A percentile compares a stretch with the other conserved stretches of the same genome.
phyloP scores from a whole-genome alignment of 148 eudicot species.

The Mesembryanthemum crystallinum region DNA sequence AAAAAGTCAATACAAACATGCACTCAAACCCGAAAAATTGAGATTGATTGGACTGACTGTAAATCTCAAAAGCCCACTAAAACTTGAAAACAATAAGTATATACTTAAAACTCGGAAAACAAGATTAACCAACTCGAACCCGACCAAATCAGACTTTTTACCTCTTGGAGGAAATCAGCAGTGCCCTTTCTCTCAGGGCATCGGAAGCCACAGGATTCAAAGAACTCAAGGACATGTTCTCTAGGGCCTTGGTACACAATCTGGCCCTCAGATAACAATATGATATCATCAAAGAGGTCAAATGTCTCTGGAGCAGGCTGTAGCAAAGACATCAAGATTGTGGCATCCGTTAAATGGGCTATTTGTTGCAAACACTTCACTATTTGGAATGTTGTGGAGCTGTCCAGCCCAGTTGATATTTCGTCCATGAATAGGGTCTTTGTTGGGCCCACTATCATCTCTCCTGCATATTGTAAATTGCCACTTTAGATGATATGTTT shows the following conservation, averaged over 20 bases:
- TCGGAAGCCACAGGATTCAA: constrained; percentile 68
- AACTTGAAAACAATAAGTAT: too few relatives aligned
- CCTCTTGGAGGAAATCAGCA: constrained; percentile 94
- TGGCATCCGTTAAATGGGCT: constrained; percentile 67
- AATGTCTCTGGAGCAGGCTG: constrained; percentile 93
- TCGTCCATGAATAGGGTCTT: constrained; percentile 93
- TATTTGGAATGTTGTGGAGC: constrained; percentile 84
- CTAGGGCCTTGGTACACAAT: constrained; percentile 86
- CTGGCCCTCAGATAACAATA: constrained; percentile 76
- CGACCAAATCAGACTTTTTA: constrained; percentile 17
- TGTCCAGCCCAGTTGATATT: constrained; percentile 91
- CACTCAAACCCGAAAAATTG: too few relatives aligned
- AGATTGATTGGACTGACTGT: too few relatives aligned
- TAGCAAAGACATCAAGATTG: constrained; percentile 70
- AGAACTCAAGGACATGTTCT: constrained; percentile 65
- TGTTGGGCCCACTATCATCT: constrained; percentile 85
- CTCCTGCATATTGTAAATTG: constrained; percentile 34
- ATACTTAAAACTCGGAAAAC: too few relatives aligned
- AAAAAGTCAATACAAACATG: too few relatives aligned
- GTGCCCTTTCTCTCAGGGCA: constrained; percentile 81
- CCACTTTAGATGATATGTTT: too few relatives aligned
- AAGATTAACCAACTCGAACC: too few relatives aligned
- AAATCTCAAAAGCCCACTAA: too few relatives aligned
- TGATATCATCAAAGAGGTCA: constrained; percentile 77
- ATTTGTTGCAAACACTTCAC: constrained; percentile 85